phyloP scores from a whole-genome alignment of 2,329 filamentous ascomycete species.

The Davidsoniella australis region DNA sequence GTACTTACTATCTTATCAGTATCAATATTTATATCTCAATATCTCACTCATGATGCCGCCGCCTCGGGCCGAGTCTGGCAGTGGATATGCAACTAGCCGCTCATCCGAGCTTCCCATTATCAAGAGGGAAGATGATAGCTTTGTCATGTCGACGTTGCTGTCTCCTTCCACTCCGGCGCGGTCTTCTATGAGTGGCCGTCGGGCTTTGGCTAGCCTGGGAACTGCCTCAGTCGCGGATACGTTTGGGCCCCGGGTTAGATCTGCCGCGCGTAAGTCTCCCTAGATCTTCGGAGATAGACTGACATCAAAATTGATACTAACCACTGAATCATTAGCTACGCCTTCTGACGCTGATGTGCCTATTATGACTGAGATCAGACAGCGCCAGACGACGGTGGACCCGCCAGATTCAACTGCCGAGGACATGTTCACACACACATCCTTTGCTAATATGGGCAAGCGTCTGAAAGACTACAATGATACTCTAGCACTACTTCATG shows the following conservation, averaged over 20 bases:
- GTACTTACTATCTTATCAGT: too few species aligned
- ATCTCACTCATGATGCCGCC: too few species aligned
- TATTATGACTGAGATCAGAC: slow-evolving; percentile 4
- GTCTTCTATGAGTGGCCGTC: slow-evolving; percentile 2
- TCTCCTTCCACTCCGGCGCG: background rate
- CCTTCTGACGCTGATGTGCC: slow-evolving; percentile 20
- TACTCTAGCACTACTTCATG: slow-evolving; percentile 49
- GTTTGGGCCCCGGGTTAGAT: background rate
- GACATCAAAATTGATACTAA: background rate
- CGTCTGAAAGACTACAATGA: slow-evolving; percentile 48
- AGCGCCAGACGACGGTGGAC: background rate
- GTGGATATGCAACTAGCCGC: background rate
- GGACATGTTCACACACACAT: slow-evolving; percentile 26
- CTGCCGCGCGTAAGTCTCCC: slow-evolving; percentile 2
- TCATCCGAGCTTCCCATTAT: background rate
- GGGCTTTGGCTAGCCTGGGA: background rate
- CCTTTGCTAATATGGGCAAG: slow-evolving; percentile 38
- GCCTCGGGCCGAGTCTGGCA: too few species aligned
- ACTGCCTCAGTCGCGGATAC: slow-evolving; percentile 2
- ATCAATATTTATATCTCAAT: too few species aligned
- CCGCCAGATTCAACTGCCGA: slow-evolving; percentile 13
- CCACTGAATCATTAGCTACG: slow-evolving; percentile 17
- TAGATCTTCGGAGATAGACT: background rate
- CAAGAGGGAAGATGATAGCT: background rate
- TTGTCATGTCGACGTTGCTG: background rate